Evolutionary conservation across 768 basidiomycete genomes (phyloP).

Genomic region (Candolleomyces efflorescens): DNA sequence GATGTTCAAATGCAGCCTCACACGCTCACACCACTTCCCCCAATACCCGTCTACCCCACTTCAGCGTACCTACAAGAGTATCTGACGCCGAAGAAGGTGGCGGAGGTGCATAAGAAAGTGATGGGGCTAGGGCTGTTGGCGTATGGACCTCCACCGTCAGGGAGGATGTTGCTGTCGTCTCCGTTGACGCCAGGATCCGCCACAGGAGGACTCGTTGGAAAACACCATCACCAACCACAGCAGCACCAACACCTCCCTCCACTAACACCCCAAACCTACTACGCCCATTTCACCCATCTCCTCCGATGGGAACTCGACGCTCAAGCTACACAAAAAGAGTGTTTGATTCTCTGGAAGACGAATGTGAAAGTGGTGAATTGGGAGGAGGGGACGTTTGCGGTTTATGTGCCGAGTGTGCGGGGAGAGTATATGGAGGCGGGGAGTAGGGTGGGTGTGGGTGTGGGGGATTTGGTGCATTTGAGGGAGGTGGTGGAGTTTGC

Average conservation of each 20-base stretch:
- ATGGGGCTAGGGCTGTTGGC: slow-evolving; percentile 23
- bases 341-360: slow-evolving; percentile 41
- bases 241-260: slow-evolving; percentile 11
- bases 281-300: slow-evolving; percentile 37
- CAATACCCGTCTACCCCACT: slow-evolving; percentile 39
- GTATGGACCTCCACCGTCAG: slow-evolving; percentile 18
- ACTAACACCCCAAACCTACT: slow-evolving; percentile 28
- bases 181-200: not conserved
- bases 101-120: slow-evolving; percentile 16
- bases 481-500: slow-evolving; percentile 32
- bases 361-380: slow-evolving; percentile 31
- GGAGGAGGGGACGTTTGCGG: slow-evolving; percentile 32
- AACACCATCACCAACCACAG: not conserved
- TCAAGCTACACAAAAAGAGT: slow-evolving; percentile 35
- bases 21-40: slow-evolving; percentile 35
- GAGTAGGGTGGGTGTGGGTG: not conserved
- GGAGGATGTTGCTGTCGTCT: not conserved
- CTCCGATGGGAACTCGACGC: slow-evolving; percentile 44
- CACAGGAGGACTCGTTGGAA: slow-evolving; percentile 3
- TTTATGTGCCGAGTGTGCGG: slow-evolving; percentile 34
- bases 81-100: slow-evolving; percentile 33
- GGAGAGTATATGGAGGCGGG: slow-evolving; percentile 37
- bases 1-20: slow-evolving; percentile 45
- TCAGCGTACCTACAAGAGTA: slow-evolving; percentile 37
- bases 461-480: slow-evolving; percentile 42